phyloP scores from a whole-genome alignment of 306 rosid genomes.

The Inga leiocalycina region DNA sequence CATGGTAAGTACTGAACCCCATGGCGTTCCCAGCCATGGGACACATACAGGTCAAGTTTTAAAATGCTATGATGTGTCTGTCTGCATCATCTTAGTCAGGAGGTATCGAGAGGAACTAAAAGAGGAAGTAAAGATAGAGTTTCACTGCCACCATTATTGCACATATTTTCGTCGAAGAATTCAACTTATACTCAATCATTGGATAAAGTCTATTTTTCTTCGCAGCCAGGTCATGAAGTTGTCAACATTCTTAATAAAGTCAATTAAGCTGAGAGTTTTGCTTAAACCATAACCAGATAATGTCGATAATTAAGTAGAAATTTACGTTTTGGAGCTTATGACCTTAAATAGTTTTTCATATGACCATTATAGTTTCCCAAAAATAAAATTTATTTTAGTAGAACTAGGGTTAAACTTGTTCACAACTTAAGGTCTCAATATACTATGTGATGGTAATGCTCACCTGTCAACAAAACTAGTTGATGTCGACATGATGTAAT shows the following conservation, averaged over 20 bases:
- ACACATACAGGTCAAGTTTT: background rate
- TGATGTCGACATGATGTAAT: conserved; percentile 82
- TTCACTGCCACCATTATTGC: background rate
- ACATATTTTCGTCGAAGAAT: background rate
- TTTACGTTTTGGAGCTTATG: background rate
- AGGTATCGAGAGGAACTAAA: background rate
- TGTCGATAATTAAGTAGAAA: background rate
- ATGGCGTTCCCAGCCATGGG: background rate
- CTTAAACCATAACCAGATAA: background rate
- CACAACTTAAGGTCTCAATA: background rate
- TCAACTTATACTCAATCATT: background rate
- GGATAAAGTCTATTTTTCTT: background rate
- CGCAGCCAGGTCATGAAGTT: background rate
- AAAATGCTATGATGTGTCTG: background rate
- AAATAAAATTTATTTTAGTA: background rate
- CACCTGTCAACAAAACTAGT: conserved; percentile 98
- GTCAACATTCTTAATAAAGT: background rate
- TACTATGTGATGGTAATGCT: background rate
- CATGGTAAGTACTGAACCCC: background rate
- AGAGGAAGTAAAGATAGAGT: background rate
- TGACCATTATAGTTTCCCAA: background rate
- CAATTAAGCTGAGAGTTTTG: background rate
- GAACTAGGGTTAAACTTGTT: background rate
- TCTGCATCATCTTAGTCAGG: conserved; percentile 6
- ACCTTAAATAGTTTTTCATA: background rate